phyloP scores from a whole-genome alignment of 805 yeast genomes.

The Metschnikowia vanudenii region DNA sequence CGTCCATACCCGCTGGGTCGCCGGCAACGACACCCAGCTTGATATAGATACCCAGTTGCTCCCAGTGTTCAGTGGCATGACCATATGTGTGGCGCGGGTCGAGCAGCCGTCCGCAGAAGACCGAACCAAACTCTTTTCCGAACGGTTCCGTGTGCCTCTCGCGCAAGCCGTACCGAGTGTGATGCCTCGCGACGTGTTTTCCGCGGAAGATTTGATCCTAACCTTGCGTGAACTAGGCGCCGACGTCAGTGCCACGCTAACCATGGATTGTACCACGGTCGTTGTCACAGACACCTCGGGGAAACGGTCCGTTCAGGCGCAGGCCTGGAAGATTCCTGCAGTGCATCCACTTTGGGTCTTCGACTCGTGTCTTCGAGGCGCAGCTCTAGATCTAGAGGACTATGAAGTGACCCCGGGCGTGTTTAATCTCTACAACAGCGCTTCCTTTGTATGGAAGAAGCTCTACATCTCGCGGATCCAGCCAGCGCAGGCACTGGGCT shows the following conservation, averaged over 20 bases:
- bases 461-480: constrained; percentile 11
- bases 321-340: constrained; percentile 52
- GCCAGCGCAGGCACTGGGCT: neutral
- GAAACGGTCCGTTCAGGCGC: constrained; percentile 49
- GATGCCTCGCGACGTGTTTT: constrained; percentile 18
- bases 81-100: constrained; percentile 45
- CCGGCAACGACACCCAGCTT: constrained; percentile 44
- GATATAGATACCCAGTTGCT: constrained; percentile 28
- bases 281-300: constrained; percentile 54
- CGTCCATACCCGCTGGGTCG: constrained; percentile 51
- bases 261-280: constrained; percentile 42
- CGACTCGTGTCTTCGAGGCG: constrained; percentile 46
- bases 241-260: constrained; percentile 48
- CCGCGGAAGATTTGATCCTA: constrained; percentile 30
- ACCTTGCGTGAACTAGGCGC: constrained; percentile 49
- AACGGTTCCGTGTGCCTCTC: constrained; percentile 24
- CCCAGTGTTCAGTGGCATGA: constrained; percentile 46
- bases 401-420: constrained; percentile 31
- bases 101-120: constrained; percentile 19
- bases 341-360: constrained; percentile 52
- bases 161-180: constrained; percentile 11
- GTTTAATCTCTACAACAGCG: constrained; percentile 19
- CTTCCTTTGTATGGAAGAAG: constrained; percentile 41
- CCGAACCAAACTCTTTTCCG: constrained; percentile 19
- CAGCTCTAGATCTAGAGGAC: constrained; percentile 39